Percentiles rank a stretch among this genome's conserved stretches.
phyloP scores from a whole-genome alignment of 2,329 filamentous ascomycete species.

The Aspergillus transmontanensis region DNA sequence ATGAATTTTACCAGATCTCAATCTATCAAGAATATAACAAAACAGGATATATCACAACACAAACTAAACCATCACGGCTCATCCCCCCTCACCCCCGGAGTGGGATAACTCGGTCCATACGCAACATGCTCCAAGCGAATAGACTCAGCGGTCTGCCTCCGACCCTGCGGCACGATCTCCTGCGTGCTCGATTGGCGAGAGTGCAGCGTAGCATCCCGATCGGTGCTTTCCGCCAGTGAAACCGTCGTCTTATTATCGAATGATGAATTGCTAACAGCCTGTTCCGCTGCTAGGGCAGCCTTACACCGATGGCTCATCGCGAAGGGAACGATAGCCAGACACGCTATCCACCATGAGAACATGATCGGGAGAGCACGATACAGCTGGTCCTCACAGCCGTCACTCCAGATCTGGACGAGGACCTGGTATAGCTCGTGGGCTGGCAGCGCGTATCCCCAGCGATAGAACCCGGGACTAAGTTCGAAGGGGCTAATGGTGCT shows the following conservation, averaged over 20 bases:
- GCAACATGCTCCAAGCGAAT: background rate
- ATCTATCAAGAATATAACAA: background rate
- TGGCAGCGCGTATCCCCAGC: conserved; percentile 42
- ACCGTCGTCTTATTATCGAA: background rate
- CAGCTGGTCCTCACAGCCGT: conserved; percentile 42
- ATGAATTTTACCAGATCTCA: rapidly evolving
- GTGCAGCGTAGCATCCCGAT: background rate
- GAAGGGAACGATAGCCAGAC: background rate
- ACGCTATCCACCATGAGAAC: conserved; percentile 41
- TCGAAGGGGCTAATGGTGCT: conserved; percentile 44
- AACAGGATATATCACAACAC: background rate
- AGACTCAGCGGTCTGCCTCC: background rate
- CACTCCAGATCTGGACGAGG: conserved; percentile 46
- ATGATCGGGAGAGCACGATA: conserved; percentile 43
- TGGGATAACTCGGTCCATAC: background rate
- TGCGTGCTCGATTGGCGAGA: background rate
- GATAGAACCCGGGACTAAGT: conserved; percentile 42
- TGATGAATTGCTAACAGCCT: background rate
- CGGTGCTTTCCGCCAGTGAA: background rate
- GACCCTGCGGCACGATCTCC: background rate
- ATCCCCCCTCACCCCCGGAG: background rate
- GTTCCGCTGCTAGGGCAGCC: background rate
- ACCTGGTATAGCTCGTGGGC: conserved; percentile 43
- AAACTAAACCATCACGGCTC: background rate
- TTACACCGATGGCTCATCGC: conserved; percentile 2